Conservation (phyloP, 495 filamentous ascomycete genomes). For the Aspergillus haitiensis region DNA sequence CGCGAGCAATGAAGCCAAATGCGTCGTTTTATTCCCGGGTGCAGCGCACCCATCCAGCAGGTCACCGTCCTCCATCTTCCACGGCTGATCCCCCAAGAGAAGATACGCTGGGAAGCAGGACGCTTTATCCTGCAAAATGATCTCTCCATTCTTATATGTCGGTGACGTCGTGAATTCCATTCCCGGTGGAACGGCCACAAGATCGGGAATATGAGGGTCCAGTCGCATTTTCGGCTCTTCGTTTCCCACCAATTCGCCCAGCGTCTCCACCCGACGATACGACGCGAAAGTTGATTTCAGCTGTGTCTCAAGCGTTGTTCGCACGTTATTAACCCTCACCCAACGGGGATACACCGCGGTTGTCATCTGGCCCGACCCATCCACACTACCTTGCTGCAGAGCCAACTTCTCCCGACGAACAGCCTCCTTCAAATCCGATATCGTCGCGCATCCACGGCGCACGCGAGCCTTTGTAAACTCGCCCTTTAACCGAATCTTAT, state of each 20-base stretch:
- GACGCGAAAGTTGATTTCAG: slow-evolving; percentile 64
- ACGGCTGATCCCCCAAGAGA: slow-evolving; percentile 51
- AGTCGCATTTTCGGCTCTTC: slow-evolving; percentile 49
- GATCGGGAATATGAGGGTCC: slow-evolving; percentile 77
- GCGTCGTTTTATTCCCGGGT: slow-evolving; percentile 96
- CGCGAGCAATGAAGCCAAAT: slow-evolving; percentile 72
- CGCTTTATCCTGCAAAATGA: slow-evolving; percentile 95
- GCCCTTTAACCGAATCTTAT: slow-evolving; percentile 76
- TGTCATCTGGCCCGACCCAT: slow-evolving; percentile 10
- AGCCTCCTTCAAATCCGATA: slow-evolving; percentile 60
- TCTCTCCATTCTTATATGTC: slow-evolving; percentile 70
- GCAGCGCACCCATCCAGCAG: slow-evolving; percentile 89
- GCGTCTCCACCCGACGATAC: slow-evolving; percentile 50
- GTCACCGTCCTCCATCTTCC: slow-evolving; percentile 52
- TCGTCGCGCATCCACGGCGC: slow-evolving; percentile 61
- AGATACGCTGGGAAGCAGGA: slow-evolving; percentile 94
- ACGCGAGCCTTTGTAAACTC: slow-evolving; percentile 81
- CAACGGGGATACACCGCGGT: slow-evolving; percentile 68
- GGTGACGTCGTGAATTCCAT: slow-evolving; percentile 65
- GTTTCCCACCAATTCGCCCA: slow-evolving; percentile 42
- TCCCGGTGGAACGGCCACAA: slow-evolving; percentile 72
- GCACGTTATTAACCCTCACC: slow-evolving; percentile 83
- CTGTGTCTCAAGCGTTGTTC: slow-evolving; percentile 66
- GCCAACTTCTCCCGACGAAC: slow-evolving; percentile 45
- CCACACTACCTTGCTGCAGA: slow-evolving; percentile 18